phyloP scores from a whole-genome alignment of 2,329 filamentous ascomycete genomes.

The Diplocarpon rosae region DNA sequence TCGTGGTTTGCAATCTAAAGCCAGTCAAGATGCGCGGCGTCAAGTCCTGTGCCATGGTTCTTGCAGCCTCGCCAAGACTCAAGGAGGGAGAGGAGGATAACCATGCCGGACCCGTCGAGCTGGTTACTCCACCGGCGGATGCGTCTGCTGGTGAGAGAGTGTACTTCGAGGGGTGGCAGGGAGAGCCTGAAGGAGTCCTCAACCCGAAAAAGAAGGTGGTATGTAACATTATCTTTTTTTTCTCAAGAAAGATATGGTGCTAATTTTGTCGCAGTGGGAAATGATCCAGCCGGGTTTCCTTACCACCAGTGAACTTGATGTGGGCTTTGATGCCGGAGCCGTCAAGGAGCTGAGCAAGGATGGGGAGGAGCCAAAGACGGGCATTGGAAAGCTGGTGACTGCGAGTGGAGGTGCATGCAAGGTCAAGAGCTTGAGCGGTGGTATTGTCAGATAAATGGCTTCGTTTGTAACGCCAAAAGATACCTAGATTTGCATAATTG shows the following conservation, averaged over 20 bases:
- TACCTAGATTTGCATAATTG: neutral
- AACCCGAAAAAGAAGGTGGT: conserved; percentile 97
- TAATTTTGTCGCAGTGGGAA: conserved; percentile 52
- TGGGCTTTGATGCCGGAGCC: conserved; percentile 70
- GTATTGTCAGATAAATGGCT: conserved; percentile 60
- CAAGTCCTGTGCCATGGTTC: conserved; percentile 77
- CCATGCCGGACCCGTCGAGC: conserved; percentile 84
- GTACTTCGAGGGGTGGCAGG: conserved; percentile 89
- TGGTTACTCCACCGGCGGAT: conserved; percentile 72
- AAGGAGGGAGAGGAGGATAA: conserved; percentile 75
- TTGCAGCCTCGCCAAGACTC: conserved; percentile 78
- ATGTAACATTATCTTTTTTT: neutral
- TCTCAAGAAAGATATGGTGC: neutral
- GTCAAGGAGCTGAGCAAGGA: conserved; percentile 69
- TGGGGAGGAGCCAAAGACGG: conserved; percentile 36
- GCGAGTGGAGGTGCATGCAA: conserved; percentile 70
- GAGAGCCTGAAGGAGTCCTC: conserved; percentile 81
- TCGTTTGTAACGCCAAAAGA: neutral
- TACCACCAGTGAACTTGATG: conserved; percentile 69
- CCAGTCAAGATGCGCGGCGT: conserved; percentile 97
- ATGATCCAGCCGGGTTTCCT: conserved; percentile 92
- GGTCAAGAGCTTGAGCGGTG: conserved; percentile 69
- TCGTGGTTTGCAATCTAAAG: conserved; percentile 96
- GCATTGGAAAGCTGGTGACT: conserved; percentile 58
- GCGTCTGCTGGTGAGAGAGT: conserved; percentile 77